Base-by-base conservation (phyloP, 805 yeast genomes). In the Candida easanensis region DNA sequence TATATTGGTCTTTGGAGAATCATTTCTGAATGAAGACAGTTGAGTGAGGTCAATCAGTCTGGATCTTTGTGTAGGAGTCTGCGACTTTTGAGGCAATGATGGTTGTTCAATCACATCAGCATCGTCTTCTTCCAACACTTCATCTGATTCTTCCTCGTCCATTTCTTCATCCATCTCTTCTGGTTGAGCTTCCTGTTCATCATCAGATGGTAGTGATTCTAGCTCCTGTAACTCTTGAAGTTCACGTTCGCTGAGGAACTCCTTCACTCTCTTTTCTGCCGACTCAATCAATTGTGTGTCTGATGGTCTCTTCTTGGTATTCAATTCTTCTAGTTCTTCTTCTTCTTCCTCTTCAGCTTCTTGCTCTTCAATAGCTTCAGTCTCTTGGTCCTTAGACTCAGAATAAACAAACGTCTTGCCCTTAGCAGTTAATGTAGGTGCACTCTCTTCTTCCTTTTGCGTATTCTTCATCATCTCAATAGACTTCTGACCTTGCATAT, bases 1-100 rank as follows among this genome's bases (percentile, higher is more conserved):
- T 15, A 16, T n/a, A 14, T 15, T 14, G 16, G 25, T 5, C 10
- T 16, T 15, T 16, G 33, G 19, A 8, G 38, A 13, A 3, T 39
- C 49, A 45, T 48, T 46, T 28, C 42, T 40, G 30, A 47, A 53
- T 2, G 53, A 49, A 4, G 54, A 45, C 13, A 50, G 39, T 6
- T 36, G 16, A 15, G 21, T 13, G 4, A 41, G 4, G 15, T 45
- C 42, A 4, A 44, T 25, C 3, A 30, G 16, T 23, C n/a, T 36
- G 6, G 36, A 16, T 32, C 33, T 28, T 9, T n/a, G n/a, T 27
- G 25, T 38, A 11, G 27, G 4, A 7, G 36, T 14, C 22, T 14
- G 19, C 11, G 9, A 5, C 23, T 5, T 9, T 19, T 31, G 20
- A 19, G 31, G 13, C n/a, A 25, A 30, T 21, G 35, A 21, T 13